A percentile compares a stretch with the other conserved stretches of the same genome.
Conservation (phyloP, 768 basidiomycete genomes). For the Termitomyces sp. region DNA sequence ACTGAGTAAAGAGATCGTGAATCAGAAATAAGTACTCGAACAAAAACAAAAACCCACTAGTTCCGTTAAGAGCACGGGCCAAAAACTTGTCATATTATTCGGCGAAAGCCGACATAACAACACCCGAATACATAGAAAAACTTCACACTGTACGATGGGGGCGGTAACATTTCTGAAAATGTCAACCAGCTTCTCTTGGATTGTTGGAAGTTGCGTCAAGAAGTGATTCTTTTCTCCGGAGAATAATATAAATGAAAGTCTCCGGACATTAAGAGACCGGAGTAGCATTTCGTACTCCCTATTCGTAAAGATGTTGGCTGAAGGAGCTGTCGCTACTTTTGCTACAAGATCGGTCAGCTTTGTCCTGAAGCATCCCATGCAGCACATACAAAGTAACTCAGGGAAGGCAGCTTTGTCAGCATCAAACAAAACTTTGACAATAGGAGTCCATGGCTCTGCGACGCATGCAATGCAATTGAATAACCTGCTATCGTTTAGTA, state of each 20-base stretch:
- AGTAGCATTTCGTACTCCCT: constrained; percentile 89
- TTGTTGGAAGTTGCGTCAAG: constrained; percentile 80
- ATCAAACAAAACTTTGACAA: constrained; percentile 78
- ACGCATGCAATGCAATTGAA: constrained; percentile 68
- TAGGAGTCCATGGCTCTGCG: constrained; percentile 64
- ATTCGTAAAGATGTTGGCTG: constrained; percentile 95
- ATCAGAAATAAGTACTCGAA: background rate
- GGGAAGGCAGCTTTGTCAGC: constrained; percentile 81
- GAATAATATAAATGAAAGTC: constrained; percentile 84
- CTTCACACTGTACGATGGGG: constrained; percentile 87
- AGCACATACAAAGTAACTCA: constrained; percentile 69
- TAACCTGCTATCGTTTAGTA: constrained; percentile 80
- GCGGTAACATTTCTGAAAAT: constrained; percentile 75
- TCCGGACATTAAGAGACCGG: constrained; percentile 80
- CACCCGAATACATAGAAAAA: constrained; percentile 90
- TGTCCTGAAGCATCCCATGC: background rate
- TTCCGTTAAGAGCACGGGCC: constrained; percentile 94
- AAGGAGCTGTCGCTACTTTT: constrained; percentile 78
- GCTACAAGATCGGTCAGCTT: constrained; percentile 31
- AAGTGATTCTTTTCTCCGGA: constrained; percentile 90
- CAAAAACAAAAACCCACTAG: constrained; percentile 46
- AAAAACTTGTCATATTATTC: constrained; percentile 91
- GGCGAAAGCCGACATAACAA: constrained; percentile 85
- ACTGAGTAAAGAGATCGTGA: constrained; percentile 36
- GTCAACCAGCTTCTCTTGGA: constrained; percentile 98